Evolutionary conservation across 352 stramenopile species (phyloP), one percentile per base, ranked within the genome.

Genomic region (Pythium vanterpoolii): DNA sequence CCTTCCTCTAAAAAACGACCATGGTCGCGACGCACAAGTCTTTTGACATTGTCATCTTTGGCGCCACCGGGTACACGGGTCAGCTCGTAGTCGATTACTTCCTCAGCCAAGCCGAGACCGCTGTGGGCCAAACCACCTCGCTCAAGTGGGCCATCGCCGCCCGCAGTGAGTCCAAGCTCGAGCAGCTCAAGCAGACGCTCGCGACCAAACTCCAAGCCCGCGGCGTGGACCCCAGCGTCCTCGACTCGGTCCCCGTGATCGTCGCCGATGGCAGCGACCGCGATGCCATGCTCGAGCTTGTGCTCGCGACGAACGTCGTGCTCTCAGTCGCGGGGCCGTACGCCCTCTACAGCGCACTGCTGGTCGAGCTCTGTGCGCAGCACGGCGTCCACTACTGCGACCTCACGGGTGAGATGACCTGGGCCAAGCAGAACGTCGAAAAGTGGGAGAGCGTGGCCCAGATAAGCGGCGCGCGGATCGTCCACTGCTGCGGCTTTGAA

Each of bases 331-430:
- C 79, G 9, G 89, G 87, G 0, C 90, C 89, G 13, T 98, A 91
- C 69, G 58, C 64, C 11, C 65, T 85, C 8, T 93, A 96, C 58
- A 83, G 83, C n/a, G 72, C 68, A 16, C 49, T 73, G 31, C 70
- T 98, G 24, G 77, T 97, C 8, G 66, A 86, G 40, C 59, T 77
- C 31, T 97, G 89, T 66, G 87, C 83, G 11, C 77, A 90, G 51
- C 77, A 83, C 60, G 89, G 89, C 31, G 89, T 89, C n/a, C 73
- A 96, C 69, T 97, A 96, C 74, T 86, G 73, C 43, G 90, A 98
- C 59, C 82, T 96, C 30, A 95, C 89, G 5, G 90, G 86, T n/a
- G 92, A 97, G 73, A 72, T 83, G 44, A 31, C 72, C 26, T 97
- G 89, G 89, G 79, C 81, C 7, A 66, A 78, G 30, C 45, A 69